Evolutionary conservation across 1,284 basidiomycete genomes (phyloP).

Genomic region (Trametes versicolor): DNA sequence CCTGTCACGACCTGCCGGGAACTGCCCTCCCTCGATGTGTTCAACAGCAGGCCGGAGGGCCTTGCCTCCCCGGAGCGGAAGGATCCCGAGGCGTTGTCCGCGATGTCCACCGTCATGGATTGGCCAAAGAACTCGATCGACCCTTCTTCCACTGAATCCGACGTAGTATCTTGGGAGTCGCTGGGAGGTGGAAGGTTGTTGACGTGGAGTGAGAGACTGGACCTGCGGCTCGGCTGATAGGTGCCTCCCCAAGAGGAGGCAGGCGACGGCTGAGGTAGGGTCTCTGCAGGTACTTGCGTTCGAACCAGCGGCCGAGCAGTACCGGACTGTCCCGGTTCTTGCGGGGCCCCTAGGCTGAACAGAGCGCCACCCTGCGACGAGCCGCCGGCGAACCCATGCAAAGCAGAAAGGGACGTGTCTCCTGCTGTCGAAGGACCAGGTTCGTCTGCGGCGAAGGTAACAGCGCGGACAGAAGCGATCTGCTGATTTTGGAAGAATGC

Average conservation of each 20-base stretch:
- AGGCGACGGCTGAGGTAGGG: conserved; percentile 30
- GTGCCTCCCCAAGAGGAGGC: conserved; percentile 36
- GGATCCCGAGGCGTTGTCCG: conserved; percentile 20
- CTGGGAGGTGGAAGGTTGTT: conserved; percentile 23
- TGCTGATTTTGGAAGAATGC: conserved; percentile 18
- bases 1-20: conserved; percentile 34
- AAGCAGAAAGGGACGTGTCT: neutral
- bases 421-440: neutral
- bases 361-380: conserved; percentile 1
- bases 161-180: conserved; percentile 4
- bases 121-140: conserved; percentile 22
- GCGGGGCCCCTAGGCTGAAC: conserved; percentile 18
- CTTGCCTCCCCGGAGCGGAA: conserved; percentile 18
- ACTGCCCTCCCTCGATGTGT: conserved; percentile 19
- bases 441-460: neutral
- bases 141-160: conserved; percentile 23
- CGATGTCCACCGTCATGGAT: conserved; percentile 19
- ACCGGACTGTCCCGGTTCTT: conserved; percentile 13
- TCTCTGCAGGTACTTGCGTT: conserved; percentile 7
- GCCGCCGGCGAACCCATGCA: neutral
- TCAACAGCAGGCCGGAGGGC: conserved; percentile 7
- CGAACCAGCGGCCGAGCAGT: conserved; percentile 8
- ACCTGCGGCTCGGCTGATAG: conserved; percentile 26
- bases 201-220: conserved; percentile 31
- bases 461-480: conserved; percentile 11